These are phyloP conservation scores for Xylariaceae sp. DNA, from an alignment of 2,329 filamentous ascomycete species.

Conservation along the genomic window DNA sequence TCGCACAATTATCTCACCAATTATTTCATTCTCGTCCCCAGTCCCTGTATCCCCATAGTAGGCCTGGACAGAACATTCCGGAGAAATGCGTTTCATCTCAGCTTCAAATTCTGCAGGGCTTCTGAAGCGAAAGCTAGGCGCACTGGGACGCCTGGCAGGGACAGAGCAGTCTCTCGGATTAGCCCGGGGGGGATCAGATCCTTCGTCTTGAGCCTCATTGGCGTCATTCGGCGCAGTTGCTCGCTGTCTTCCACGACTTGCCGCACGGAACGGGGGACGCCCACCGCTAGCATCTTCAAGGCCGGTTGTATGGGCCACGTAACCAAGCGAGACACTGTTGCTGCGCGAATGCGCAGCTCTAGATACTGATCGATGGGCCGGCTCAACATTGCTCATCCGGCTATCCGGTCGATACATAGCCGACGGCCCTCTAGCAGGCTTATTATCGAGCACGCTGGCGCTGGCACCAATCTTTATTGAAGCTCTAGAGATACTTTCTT, in stretches of 20 bases:
- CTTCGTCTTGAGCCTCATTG: neutral
- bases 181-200: neutral
- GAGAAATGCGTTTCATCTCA: neutral
- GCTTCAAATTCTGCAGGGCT: slow-evolving; percentile 1
- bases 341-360: too few relatives aligned
- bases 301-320: too few relatives aligned
- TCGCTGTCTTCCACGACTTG: neutral
- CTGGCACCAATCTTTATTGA: too few relatives aligned
- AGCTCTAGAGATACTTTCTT: too few relatives aligned
- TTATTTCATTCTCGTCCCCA: slow-evolving; percentile 16
- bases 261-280: neutral
- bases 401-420: too few relatives aligned
- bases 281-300: neutral
- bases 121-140: neutral
- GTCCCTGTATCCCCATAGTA: neutral
- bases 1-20: slow-evolving; percentile 3
- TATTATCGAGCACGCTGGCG: too few relatives aligned
- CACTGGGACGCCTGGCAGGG: too few relatives aligned
- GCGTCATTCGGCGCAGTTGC: neutral
- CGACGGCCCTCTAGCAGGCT: too few relatives aligned
- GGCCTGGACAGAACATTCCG: neutral
- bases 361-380: too few relatives aligned
- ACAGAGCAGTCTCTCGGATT: too few relatives aligned
- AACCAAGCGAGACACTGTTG: too few relatives aligned
- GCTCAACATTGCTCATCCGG: too few relatives aligned